Percentiles rank a stretch among this genome's conserved stretches.
Evolutionary conservation across 805 yeast species (phyloP).

Genomic region (Wickerhamiella kurtzmanii): DNA sequence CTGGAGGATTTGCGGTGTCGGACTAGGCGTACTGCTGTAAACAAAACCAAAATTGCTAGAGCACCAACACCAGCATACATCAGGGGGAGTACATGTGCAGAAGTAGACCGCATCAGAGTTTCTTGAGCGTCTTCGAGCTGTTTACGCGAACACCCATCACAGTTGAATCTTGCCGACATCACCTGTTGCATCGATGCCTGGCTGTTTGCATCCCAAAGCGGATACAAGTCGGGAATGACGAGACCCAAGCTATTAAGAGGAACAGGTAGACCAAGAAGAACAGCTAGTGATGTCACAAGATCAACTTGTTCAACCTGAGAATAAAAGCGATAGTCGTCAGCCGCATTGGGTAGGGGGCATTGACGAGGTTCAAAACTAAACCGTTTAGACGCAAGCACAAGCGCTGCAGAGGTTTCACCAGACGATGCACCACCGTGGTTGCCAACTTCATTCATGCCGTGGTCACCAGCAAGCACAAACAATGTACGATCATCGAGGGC

Average conservation of each 20-base stretch:
- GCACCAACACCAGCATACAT: conserved; percentile 33
- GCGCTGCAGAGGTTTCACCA: conserved; percentile 84
- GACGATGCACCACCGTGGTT: conserved; percentile 92
- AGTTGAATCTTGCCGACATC: conserved; percentile 19
- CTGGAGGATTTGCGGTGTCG: conserved; percentile 10
- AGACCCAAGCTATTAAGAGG: conserved; percentile 69
- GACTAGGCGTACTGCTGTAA: conserved; percentile 16
- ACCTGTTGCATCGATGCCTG: conserved; percentile 16
- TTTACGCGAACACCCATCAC: neutral
- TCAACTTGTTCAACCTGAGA: conserved; percentile 50
- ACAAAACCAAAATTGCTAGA: conserved; percentile 24
- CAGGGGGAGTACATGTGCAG: conserved; percentile 51
- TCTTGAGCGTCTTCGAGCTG: conserved; percentile 30
- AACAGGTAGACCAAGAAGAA: conserved; percentile 47
- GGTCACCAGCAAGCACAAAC: conserved; percentile 77
- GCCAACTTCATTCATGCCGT: conserved; percentile 86
- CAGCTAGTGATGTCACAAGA: conserved; percentile 55
- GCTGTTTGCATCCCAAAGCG: conserved; percentile 30
- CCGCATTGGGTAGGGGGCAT: conserved; percentile 18
- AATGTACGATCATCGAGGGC: conserved; percentile 37
- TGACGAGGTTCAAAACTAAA: conserved; percentile 26
- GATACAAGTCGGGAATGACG: conserved; percentile 43
- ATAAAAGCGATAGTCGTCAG: conserved; percentile 41
- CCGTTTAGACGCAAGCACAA: conserved; percentile 54
- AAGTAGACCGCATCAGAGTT: conserved; percentile 32